Evolutionary conservation across 495 filamentous ascomycete species (phyloP), one percentile per base, ranked within the genome.

Genomic region (Hypoxylon fuscum): DNA sequence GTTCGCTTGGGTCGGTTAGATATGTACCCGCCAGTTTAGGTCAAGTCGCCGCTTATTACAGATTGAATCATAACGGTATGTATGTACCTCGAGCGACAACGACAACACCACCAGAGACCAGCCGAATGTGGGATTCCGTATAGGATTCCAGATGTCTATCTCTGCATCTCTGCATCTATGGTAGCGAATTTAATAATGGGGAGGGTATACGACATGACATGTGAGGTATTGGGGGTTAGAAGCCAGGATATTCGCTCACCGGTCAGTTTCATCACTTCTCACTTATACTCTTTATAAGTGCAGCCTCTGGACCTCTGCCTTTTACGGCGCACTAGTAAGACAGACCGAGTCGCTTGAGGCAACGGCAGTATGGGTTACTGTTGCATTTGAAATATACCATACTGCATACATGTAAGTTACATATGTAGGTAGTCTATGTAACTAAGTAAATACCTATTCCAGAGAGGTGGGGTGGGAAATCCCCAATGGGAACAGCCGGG

Each of bases 1-100:
- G 52, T 51, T n/a, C 52, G 45, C 59, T 49, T 62, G 59, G 59
- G 51, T 58, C 45, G 55, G 35, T 51, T 50, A 61, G 57, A 61
- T 54, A 27, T n/a, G n/a, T n/a, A 54, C 22, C 34, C 48, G 34
- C 35, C 32, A 46, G 21, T 55, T 47, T 43, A 50, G 44, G 59
- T 62, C 35, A 45, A 34, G 17, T 21, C 15, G 41, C 42, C 32
- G 23, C 12, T 15, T 47, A n/a, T 41, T 60, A 23, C 23, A 61
- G n/a, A 25, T 25, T 20, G 27, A 22, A 53, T 37, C n/a, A n/a
- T n/a, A n/a, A n/a, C n/a, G 49, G 43, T 37, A 55, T 51, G 44
- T 38, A n/a, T 41, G 55, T 55, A 40, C 48, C 44, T 49, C 49
- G 42, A 38, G 42, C 42, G 48, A 61, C 35, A 27, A 8, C 25